These are phyloP conservation scores for Vitis amurensis DNA, from an alignment of 164 flowering plant genomes.

Conservation along the genomic window DNA sequence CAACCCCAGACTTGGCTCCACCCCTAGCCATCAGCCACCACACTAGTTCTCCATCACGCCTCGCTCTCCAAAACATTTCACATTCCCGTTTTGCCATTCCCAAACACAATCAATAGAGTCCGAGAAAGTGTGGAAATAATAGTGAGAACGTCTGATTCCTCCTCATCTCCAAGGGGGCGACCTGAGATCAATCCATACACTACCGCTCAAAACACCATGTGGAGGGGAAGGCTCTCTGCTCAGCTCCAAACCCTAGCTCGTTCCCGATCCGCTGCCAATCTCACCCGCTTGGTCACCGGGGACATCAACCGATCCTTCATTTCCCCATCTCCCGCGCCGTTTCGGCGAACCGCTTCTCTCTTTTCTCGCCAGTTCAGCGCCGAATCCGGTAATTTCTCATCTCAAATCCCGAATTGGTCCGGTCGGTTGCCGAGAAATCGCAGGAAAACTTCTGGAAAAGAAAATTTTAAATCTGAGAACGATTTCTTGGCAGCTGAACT, in stretches of 20 bases:
- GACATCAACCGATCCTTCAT: slow-evolving; percentile 11
- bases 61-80: too few species aligned
- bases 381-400: slow-evolving; percentile 38
- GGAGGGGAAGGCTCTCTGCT: slow-evolving; percentile 54
- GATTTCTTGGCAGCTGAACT: background rate
- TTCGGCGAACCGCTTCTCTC: slow-evolving; percentile 28
- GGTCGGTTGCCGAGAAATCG: background rate
- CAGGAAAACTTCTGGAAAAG: background rate
- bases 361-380: slow-evolving; percentile 39
- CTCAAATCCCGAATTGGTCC: background rate
- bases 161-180: slow-evolving; percentile 9
- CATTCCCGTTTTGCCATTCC: too few species aligned
- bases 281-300: slow-evolving; percentile 1
- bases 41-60: too few species aligned
- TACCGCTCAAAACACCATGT: slow-evolving; percentile 36
- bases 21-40: too few species aligned
- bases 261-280: slow-evolving; percentile 31
- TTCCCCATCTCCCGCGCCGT: slow-evolving; percentile 19
- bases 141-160: too few species aligned
- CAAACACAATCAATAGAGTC: too few species aligned
- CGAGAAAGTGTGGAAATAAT: too few species aligned
- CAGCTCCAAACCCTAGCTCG: slow-evolving; percentile 49
- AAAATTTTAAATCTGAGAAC: too few species aligned
- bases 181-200: slow-evolving; percentile 21
- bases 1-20: too few species aligned